phyloP scores from a whole-genome alignment of 2,329 filamentous ascomycete species.

The Bipolaris zeicola region DNA sequence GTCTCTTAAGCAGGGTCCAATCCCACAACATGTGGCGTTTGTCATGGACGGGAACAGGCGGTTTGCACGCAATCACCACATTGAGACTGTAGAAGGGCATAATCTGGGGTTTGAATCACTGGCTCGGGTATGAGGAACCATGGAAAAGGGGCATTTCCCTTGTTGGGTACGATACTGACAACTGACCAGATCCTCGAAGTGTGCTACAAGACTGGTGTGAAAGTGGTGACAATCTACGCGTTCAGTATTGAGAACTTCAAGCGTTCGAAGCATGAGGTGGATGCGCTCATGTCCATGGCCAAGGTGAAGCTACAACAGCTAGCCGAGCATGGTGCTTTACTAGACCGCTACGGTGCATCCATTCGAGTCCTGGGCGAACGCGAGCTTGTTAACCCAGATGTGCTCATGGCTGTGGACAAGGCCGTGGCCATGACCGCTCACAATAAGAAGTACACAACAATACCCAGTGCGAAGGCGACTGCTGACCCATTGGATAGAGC shows the following conservation, averaged over 20 bases:
- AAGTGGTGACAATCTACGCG: conserved; percentile 95
- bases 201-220: conserved; percentile 96
- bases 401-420: conserved; percentile 83
- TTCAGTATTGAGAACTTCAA: conserved; percentile 99
- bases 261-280: conserved; percentile 92
- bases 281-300: conserved; percentile 96
- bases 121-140: conserved; percentile 67
- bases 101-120: conserved; percentile 95
- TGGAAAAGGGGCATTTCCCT: background rate
- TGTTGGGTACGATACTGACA: conserved; percentile 41
- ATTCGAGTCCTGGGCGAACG: conserved; percentile 85
- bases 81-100: conserved; percentile 96
- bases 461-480: background rate
- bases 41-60: conserved; percentile 98
- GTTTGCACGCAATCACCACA: conserved; percentile 86
- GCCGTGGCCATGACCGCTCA: conserved; percentile 85
- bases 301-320: conserved; percentile 93
- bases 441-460: conserved; percentile 73
- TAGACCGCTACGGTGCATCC: conserved; percentile 89
- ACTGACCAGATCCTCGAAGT: conserved; percentile 78
- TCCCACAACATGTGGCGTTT: conserved; percentile 96
- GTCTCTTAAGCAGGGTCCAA: conserved; percentile 84
- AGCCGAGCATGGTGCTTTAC: conserved; percentile 87
- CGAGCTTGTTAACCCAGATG: conserved; percentile 82
- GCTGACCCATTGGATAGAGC: conserved; percentile 51